Evolutionary conservation across 192 early-diverging fungal species (phyloP).

Genomic region (Phlyctochytrium planicorne): DNA sequence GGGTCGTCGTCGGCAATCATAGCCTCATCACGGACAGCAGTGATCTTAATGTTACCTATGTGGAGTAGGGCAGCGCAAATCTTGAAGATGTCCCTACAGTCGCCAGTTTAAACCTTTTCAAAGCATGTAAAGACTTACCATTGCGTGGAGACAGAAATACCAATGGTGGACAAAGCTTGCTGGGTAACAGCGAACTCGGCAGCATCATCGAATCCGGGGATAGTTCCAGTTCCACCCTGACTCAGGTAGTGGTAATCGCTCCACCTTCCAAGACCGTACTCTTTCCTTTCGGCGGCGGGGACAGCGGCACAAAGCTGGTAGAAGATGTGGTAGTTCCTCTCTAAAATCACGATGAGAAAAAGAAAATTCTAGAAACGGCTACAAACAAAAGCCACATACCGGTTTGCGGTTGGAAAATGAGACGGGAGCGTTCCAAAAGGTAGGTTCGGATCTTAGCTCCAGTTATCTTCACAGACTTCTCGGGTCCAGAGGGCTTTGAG

Average conservation of each 20-base stretch:
- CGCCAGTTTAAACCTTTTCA: background rate
- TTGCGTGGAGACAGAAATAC: conserved; percentile 79
- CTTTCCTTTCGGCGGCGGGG: conserved; percentile 77
- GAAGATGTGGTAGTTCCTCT: conserved; percentile 99
- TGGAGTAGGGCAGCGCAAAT: conserved; percentile 91
- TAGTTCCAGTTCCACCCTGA: conserved; percentile 76
- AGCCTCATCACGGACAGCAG: conserved; percentile 65
- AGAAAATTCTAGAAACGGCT: conserved; percentile 72
- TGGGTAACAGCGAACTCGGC: conserved; percentile 88
- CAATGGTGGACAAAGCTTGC: conserved; percentile 80
- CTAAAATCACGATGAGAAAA: conserved; percentile 35
- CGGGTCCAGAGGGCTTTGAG: conserved; percentile 48
- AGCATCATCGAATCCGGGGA: conserved; percentile 88
- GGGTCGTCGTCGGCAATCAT: conserved; percentile 74
- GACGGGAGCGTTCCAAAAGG: conserved; percentile 90
- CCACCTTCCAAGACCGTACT: conserved; percentile 76
- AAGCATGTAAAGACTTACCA: conserved; percentile 46
- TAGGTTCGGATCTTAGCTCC: conserved; percentile 96
- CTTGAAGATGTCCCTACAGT: conserved; percentile 69
- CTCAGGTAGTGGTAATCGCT: conserved; percentile 82
- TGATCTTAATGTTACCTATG: conserved; percentile 92
- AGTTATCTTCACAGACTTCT: conserved; percentile 68
- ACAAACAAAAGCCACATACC: conserved; percentile 60
- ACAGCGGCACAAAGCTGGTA: conserved; percentile 96
- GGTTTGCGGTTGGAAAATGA: conserved; percentile 88